phyloP scores from a whole-genome alignment of 2,329 filamentous ascomycete species.

The Incumbomyces delicatus region DNA sequence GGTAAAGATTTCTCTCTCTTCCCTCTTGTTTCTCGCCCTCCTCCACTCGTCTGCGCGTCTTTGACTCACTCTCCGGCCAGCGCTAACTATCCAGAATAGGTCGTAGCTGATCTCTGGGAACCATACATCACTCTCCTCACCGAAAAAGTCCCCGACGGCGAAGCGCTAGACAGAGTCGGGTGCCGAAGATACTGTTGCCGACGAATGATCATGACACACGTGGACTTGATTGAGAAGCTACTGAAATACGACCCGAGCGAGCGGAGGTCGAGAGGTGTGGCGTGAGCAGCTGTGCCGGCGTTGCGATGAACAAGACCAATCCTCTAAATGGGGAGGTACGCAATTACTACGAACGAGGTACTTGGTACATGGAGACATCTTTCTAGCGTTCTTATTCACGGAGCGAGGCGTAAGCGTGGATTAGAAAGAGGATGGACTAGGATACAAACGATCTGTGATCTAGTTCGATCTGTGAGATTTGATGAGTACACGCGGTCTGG shows the following conservation, averaged over 20 bases:
- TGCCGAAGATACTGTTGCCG: constrained; percentile 97
- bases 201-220: constrained; percentile 98
- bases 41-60: background rate
- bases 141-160: constrained; percentile 64
- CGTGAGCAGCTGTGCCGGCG: background rate
- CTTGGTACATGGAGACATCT: no score
- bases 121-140: constrained; percentile 84
- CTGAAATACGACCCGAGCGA: constrained; percentile 57
- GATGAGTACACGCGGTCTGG: no score
- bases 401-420: no score
- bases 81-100: constrained; percentile 46
- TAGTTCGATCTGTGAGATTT: no score
- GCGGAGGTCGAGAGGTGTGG: constrained; percentile 20
- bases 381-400: no score
- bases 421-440: no score
- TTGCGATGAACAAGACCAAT: no score
- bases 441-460: no score
- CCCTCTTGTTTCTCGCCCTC: constrained; percentile 1
- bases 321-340: no score
- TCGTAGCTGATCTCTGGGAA: constrained; percentile 96
- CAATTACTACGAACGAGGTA: no score
- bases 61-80: constrained; percentile 3
- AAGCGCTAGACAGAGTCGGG: constrained; percentile 90
- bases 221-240: constrained; percentile 96
- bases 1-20: constrained; percentile 45